phyloP scores from a whole-genome alignment of 345 rosid species.

The Brassica napus region DNA sequence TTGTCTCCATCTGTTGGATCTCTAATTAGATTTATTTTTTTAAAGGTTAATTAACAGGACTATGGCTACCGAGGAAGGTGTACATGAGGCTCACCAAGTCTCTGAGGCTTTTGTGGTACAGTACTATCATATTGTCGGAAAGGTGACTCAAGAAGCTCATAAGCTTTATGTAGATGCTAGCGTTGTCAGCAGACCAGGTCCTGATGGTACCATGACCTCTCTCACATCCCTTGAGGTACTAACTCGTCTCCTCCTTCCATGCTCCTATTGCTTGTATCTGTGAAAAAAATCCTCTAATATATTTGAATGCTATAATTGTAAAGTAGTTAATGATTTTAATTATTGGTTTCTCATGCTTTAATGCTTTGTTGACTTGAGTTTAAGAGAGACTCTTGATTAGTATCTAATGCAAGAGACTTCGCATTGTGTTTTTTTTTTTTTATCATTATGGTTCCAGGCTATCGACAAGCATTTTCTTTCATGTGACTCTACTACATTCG shows the following conservation, averaged over 20 bases:
- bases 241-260: not conserved
- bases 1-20: not conserved
- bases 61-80: conserved; percentile 43
- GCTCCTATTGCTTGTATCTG: no score
- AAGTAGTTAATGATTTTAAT: not conserved
- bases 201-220: conserved; percentile 39
- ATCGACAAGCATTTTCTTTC: conserved; percentile 30
- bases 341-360: not conserved
- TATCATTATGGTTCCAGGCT: conserved; percentile 16
- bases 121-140: conserved; percentile 9
- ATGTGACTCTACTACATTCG: conserved; percentile 11
- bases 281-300: no score
- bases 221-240: conserved; percentile 27
- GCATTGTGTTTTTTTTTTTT: not conserved
- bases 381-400: not conserved
- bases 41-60: not conserved
- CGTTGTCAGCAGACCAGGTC: conserved; percentile 30
- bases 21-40: not conserved
- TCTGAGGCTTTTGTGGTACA: conserved; percentile 27
- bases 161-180: conserved; percentile 25
- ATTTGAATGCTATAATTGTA: no score
- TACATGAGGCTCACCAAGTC: not conserved
- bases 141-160: not conserved
- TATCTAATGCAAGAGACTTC: not conserved
- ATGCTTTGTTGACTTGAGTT: not conserved